Evolutionary conservation across 331 rosid species (phyloP).

Genomic region (Dryas integrifolia): DNA sequence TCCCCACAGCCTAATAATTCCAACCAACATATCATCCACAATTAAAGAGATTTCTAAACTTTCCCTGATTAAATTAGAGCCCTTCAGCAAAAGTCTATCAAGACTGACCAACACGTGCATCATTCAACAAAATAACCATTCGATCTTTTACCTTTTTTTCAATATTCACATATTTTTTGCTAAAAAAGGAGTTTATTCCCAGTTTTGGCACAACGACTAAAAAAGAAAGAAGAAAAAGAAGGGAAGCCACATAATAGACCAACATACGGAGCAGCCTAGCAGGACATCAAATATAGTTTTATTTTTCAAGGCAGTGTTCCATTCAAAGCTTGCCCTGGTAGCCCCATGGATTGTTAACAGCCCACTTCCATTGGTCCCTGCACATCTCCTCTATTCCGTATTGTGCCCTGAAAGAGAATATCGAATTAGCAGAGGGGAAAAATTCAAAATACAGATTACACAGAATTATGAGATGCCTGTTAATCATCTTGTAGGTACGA

Average conservation of each 20-base stretch:
- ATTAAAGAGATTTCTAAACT: too few relatives aligned
- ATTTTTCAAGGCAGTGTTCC: constrained; percentile 4
- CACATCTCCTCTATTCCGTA: constrained; percentile 90
- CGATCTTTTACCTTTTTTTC: background rate
- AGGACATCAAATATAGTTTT: background rate
- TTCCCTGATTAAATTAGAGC: too few relatives aligned
- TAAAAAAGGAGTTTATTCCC: background rate
- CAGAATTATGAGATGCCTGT: background rate
- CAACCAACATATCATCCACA: too few relatives aligned
- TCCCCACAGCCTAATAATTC: too few relatives aligned
- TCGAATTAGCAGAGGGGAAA: constrained; percentile 9
- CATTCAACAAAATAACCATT: too few relatives aligned
- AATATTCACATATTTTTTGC: background rate
- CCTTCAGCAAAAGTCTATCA: too few relatives aligned
- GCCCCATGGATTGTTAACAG: constrained; percentile 80
- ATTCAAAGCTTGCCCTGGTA: constrained; percentile 53
- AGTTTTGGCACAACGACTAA: background rate
- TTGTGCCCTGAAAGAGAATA: constrained; percentile 60
- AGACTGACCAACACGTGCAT: too few relatives aligned
- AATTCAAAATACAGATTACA: constrained; percentile 9
- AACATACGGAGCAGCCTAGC: background rate
- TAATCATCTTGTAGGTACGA: too few relatives aligned
- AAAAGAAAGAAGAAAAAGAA: constrained; percentile 29
- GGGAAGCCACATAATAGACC: background rate
- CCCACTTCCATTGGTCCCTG: constrained; percentile 99